phyloP scores from a whole-genome alignment of 208 protist species.

The Naegleria fowleri region DNA sequence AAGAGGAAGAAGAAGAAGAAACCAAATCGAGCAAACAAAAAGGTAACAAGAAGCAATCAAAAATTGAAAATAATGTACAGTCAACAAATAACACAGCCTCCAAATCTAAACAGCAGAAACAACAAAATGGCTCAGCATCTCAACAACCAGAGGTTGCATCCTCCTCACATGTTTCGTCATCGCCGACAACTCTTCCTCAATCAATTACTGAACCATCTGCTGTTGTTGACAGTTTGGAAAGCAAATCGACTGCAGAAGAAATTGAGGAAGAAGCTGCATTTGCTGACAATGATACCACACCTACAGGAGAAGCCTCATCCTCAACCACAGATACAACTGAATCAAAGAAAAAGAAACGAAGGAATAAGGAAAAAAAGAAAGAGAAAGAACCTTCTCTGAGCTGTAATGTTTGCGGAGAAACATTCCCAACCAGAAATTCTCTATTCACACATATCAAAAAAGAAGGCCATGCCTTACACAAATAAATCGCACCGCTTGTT shows the following conservation, averaged over 20 bases:
- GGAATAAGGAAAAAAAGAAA: neutral
- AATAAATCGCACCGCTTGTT: too few species aligned
- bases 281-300: neutral
- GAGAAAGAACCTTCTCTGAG: neutral
- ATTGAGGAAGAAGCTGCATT: neutral
- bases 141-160: too few species aligned
- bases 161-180: too few species aligned
- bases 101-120: too few species aligned
- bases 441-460: constrained; percentile 11
- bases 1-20: neutral
- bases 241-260: neutral
- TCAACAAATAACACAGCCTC: too few species aligned
- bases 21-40: neutral
- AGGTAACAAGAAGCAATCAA: neutral
- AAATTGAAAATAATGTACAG: too few species aligned
- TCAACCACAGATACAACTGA: neutral
- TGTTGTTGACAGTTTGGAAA: neutral
- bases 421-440: neutral
- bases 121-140: too few species aligned
- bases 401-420: constrained; percentile 23
- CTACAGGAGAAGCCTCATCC: neutral
- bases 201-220: too few species aligned
- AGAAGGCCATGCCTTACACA: constrained; percentile 14
- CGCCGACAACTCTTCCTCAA: too few species aligned
- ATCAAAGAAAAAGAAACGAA: neutral